Percentiles rank a stretch among this genome's conserved stretches.
These are phyloP conservation scores for Pseudomassariella vexata DNA, from an alignment of 2,329 filamentous ascomycete species.

Conservation along the genomic window DNA sequence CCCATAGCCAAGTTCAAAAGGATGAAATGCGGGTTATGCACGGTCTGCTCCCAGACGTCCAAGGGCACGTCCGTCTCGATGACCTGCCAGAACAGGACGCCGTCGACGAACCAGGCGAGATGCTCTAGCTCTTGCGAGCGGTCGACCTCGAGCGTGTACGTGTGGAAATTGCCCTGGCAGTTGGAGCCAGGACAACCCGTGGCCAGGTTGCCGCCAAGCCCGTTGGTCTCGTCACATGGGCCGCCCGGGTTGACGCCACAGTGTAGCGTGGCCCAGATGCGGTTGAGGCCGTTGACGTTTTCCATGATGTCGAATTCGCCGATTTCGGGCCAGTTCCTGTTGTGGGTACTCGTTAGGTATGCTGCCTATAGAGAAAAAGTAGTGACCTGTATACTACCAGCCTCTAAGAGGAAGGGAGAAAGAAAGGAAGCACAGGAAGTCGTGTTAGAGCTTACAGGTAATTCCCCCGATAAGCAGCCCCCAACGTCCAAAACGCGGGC, in stretches of 20 bases:
- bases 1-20: slow-evolving; percentile 23
- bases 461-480: slow-evolving; percentile 29
- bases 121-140: slow-evolving; percentile 10
- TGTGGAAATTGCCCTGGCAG: slow-evolving; percentile 19
- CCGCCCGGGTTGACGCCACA: slow-evolving; percentile 23
- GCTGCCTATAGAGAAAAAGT: no score
- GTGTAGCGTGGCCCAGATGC: slow-evolving; percentile 16
- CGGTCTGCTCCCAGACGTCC: slow-evolving; percentile 16
- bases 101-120: slow-evolving; percentile 20
- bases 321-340: slow-evolving; percentile 18
- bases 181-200: neutral
- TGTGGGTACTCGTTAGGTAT: no score
- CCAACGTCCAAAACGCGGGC: slow-evolving; percentile 41
- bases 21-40: slow-evolving; percentile 18
- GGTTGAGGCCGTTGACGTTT: slow-evolving; percentile 19
- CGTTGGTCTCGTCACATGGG: slow-evolving; percentile 20
- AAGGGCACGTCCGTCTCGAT: slow-evolving; percentile 13
- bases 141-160: slow-evolving; percentile 23
- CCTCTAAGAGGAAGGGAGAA: no score
- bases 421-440: no score
- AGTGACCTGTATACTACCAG: no score
- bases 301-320: slow-evolving; percentile 25
- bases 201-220: slow-evolving; percentile 13
- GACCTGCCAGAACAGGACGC: slow-evolving; percentile 13
- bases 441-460: slow-evolving; percentile 19